phyloP scores from a whole-genome alignment of 2,329 filamentous ascomycete genomes.

The Tolypocladium album region DNA sequence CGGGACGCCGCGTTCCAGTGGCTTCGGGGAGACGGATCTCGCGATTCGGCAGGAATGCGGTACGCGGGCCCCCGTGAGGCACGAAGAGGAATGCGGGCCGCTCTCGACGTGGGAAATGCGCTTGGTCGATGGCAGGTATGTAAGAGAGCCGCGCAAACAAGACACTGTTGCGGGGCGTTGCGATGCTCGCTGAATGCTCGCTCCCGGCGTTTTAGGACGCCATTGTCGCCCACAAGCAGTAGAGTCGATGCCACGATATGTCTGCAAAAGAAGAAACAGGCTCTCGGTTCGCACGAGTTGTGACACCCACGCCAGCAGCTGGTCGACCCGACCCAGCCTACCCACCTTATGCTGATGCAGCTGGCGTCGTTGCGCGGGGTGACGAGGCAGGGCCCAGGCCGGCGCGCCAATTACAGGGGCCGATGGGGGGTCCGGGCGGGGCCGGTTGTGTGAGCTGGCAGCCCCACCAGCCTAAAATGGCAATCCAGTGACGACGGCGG shows the following conservation, averaged over 20 bases:
- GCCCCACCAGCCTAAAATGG: background rate
- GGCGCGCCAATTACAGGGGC: background rate
- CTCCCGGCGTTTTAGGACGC: background rate
- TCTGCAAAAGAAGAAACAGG: background rate
- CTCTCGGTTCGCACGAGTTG: background rate
- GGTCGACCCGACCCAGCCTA: background rate
- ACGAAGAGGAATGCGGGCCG: background rate
- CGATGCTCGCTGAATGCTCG: background rate
- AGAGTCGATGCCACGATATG: background rate
- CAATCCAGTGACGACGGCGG: background rate
- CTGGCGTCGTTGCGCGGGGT: conserved; percentile 3
- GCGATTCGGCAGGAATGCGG: background rate
- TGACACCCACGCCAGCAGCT: background rate
- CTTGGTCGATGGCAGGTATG: background rate
- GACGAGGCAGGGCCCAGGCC: conserved; percentile 1
- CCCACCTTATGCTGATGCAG: background rate
- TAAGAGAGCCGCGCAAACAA: background rate
- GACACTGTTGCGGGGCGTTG: background rate
- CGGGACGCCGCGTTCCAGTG: conserved; percentile 11
- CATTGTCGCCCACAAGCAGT: background rate
- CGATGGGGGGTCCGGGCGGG: background rate
- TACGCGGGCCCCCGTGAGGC: background rate
- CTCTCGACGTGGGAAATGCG: background rate
- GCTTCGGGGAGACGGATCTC: conserved; percentile 1
- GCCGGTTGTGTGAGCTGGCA: background rate